Percentiles rank a stretch among this genome's conserved stretches.
phyloP scores from a whole-genome alignment of 2,329 filamentous ascomycete species.

The Rhynchosporium secalis region DNA sequence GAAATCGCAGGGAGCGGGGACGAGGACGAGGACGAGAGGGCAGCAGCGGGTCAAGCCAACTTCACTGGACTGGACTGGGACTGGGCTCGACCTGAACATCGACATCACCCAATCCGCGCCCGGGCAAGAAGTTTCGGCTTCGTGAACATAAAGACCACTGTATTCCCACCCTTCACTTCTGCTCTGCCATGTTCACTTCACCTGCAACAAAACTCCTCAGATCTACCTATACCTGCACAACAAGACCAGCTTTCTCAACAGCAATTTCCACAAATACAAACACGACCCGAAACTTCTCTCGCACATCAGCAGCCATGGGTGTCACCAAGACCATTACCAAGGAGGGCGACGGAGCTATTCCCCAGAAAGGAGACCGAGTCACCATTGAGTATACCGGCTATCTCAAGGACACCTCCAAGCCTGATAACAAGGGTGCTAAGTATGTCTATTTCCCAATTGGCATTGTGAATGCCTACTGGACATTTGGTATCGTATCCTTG shows the following conservation, averaged over 20 bases:
- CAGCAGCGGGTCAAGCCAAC: too few relatives aligned
- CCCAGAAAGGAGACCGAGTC: slow-evolving; percentile 69
- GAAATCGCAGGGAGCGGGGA: too few relatives aligned
- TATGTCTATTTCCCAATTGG: slow-evolving; percentile 48
- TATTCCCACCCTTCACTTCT: not conserved
- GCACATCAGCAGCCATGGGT: slow-evolving; percentile 55
- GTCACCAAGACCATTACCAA: slow-evolving; percentile 67
- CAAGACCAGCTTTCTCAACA: slow-evolving; percentile 9
- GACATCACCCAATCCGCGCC: slow-evolving; percentile 1
- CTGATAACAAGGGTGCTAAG: slow-evolving; percentile 69
- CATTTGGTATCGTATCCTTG: not conserved
- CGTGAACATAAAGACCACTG: slow-evolving; percentile 3
- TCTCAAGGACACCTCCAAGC: slow-evolving; percentile 66
- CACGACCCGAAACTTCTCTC: slow-evolving; percentile 32
- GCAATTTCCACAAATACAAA: not conserved
- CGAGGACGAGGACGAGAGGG: too few relatives aligned
- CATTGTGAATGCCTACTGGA: not conserved
- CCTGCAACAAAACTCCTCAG: slow-evolving; percentile 9
- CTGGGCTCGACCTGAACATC: too few relatives aligned
- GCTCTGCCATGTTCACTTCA: slow-evolving; percentile 10
- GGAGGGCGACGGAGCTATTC: slow-evolving; percentile 62
- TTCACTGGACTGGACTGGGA: too few relatives aligned
- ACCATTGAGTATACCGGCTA: slow-evolving; percentile 90
- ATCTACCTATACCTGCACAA: not conserved
- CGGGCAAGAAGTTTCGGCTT: not conserved